Evolutionary conservation across 352 stramenopile genomes (phyloP), one percentile per base, ranked within the genome.

Genomic region (Phytophthora pisi): DNA sequence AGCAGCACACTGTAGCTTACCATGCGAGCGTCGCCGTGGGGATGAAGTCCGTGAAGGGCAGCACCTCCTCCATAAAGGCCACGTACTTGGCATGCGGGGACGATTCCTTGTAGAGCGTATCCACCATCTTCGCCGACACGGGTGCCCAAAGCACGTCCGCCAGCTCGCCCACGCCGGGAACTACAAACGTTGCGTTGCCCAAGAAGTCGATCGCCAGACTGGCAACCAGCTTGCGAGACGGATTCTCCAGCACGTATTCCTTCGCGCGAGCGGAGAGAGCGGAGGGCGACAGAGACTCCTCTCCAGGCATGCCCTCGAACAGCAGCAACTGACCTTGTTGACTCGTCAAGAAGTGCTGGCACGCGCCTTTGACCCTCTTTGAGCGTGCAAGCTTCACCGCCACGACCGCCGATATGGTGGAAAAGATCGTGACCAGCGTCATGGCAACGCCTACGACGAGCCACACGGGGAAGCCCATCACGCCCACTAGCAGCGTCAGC

Each of bases 21-120:
- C 95, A 99, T 10, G 92, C 93, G 36, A 98, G 61, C 2, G 91
- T 98, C 9, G 95, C 96, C n/a, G 90, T 97, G 10, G 96, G 96
- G 45, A 99, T 90, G 38, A 97, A 84, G 72, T 99, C 96, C 11
- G 96, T 98, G 78, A 99, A 98, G 1, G 96, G 96, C 51, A 99
- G 66, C 15, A 95, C 11, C 59, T 97, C 87, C 46, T 96, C 87
- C 2, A 94, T 16, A 57, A 93, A 88, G 3, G 75, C 81, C 28
- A 98, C 47, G 62, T 98, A 98, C 68, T 97, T 97, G 38, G 89
- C 74, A 46, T 81, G 91, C 7, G 91, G 92, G 38, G 77, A 88
- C 7, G 85, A 90, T 6, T 91, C 73, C 52, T 92, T 89, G 69
- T 98, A 99, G 77, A 98, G 87, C 13, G 81, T 84, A 30, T 92